Base-by-base conservation (phyloP, 176 grass and related monocot genomes). In the Melocanna baccifera region DNA sequence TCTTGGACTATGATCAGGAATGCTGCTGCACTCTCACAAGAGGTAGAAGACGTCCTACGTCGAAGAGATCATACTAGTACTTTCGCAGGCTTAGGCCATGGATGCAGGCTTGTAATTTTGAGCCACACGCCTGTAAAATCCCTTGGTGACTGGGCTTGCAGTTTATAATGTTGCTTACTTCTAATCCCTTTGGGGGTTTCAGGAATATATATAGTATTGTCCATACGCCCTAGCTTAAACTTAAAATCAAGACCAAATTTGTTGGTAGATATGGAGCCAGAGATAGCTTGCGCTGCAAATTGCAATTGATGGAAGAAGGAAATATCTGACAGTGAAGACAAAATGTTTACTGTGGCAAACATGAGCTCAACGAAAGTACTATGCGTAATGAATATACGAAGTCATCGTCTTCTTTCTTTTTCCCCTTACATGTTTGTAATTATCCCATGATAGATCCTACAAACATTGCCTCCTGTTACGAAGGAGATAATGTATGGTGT, bases 1-100 rank as follows among this genome's bases (percentile, higher is more conserved):
- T 43, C 91, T 95, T 37, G 93, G 91, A 80, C 36, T 95, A 51
- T 90, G 87, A 93, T 79, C 71, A 69, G 20, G 28, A 53, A 28
- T 46, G 81, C 28, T 79, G 16, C 48, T 58, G 9, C 15, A 30
- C 28, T 15, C 81, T 28, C 59, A 46, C 50, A 39, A 39, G 76
- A 70, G 25, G 59, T 82, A 71, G 79, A 82, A 32, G 14, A 13
- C 42, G 58, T 40, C 61, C 2, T 26, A 5, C 26, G 25, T 6
- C 16, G 8, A 36, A 23, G 22, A 36, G 25, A 73, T 41, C 26
- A 73, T 43, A 50, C 1, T 43, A 7, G 52, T 59, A n/a, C 6
- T 40, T 79, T 20, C 56, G 25, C 45, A 11, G 48, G 48, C 40
- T 46, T 47, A 46, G 81, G 55, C 58, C 39, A 61, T 62, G 71